phyloP scores from a whole-genome alignment of 176 grass and related monocot species.

The Raddia distichophylla region DNA sequence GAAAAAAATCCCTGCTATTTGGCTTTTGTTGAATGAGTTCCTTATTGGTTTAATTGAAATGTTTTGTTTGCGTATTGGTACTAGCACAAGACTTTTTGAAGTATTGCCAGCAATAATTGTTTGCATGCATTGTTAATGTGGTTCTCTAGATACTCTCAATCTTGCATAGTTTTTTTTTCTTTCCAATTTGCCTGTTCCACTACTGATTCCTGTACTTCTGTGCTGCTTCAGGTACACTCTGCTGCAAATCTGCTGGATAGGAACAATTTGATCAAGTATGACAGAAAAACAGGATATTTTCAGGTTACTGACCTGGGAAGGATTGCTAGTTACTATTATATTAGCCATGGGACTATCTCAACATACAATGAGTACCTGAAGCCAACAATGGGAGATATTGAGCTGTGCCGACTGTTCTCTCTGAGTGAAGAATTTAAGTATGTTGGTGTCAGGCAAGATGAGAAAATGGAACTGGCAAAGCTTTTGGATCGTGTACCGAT shows the following conservation, averaged over 20 bases:
- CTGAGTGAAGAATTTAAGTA: constrained; percentile 99
- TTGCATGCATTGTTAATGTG: neutral
- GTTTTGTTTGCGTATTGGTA: neutral
- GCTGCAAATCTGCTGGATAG: constrained; percentile 95
- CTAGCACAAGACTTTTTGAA: neutral
- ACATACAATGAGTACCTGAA: constrained; percentile 96
- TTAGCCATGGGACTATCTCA: constrained; percentile 89
- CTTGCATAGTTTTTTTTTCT: constrained; percentile 12
- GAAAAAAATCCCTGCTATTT: constrained; percentile 1
- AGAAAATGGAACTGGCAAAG: constrained; percentile 96
- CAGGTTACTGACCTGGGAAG: constrained; percentile 89
- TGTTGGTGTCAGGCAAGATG: constrained; percentile 85
- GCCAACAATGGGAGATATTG: constrained; percentile 96
- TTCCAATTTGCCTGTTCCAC: neutral
- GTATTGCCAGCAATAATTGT: neutral
- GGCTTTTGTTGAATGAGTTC: neutral
- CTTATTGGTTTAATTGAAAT: neutral
- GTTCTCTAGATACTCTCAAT: neutral
- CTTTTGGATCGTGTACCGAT: constrained; percentile 91
- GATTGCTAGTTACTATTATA: constrained; percentile 97
- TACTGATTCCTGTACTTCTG: constrained; percentile 30
- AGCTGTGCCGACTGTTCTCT: constrained; percentile 84
- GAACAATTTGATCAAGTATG: constrained; percentile 93
- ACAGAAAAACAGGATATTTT: constrained; percentile 96
- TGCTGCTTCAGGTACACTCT: constrained; percentile 77